Evolutionary conservation across 2,329 filamentous ascomycete genomes (phyloP).

Genomic region (Byssochlamys sp.): DNA sequence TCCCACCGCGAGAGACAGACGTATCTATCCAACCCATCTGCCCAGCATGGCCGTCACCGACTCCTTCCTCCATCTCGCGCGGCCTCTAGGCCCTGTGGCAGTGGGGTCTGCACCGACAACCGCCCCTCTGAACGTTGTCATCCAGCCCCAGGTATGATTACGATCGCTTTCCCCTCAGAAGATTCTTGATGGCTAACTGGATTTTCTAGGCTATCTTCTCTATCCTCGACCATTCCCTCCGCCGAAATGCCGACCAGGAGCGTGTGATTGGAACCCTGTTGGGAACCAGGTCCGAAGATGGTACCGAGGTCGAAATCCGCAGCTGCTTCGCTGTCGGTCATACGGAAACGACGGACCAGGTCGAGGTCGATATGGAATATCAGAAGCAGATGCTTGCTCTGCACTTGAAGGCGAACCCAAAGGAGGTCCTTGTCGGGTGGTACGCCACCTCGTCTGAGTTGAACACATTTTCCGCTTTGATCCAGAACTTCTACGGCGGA

Average conservation of each 20-base stretch:
- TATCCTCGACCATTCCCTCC: slow-evolving; percentile 78
- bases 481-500: slow-evolving; percentile 98
- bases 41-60: slow-evolving; percentile 72
- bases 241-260: slow-evolving; percentile 82
- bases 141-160: slow-evolving; percentile 78
- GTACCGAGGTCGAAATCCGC: slow-evolving; percentile 88
- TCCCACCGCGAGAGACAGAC: slow-evolving; percentile 8
- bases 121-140: slow-evolving; percentile 82
- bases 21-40: slow-evolving; percentile 15
- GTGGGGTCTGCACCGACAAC: slow-evolving; percentile 74
- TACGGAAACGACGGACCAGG: slow-evolving; percentile 95
- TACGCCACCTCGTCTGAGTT: slow-evolving; percentile 95
- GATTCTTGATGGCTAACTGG: slow-evolving; percentile 8
- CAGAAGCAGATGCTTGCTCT: slow-evolving; percentile 98
- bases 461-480: slow-evolving; percentile 95
- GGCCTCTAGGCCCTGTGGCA: slow-evolving; percentile 74
- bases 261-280: slow-evolving; percentile 94
- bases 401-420: slow-evolving; percentile 85
- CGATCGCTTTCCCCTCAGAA: background rate
- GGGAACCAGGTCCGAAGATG: slow-evolving; percentile 88
- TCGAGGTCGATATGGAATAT: slow-evolving; percentile 99
- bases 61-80: slow-evolving; percentile 86
- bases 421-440: slow-evolving; percentile 92
- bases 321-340: slow-evolving; percentile 97
- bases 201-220: slow-evolving; percentile 51